Base-by-base conservation (phyloP, 108 stramenopile genomes). In the Nitzschia sp. region DNA sequence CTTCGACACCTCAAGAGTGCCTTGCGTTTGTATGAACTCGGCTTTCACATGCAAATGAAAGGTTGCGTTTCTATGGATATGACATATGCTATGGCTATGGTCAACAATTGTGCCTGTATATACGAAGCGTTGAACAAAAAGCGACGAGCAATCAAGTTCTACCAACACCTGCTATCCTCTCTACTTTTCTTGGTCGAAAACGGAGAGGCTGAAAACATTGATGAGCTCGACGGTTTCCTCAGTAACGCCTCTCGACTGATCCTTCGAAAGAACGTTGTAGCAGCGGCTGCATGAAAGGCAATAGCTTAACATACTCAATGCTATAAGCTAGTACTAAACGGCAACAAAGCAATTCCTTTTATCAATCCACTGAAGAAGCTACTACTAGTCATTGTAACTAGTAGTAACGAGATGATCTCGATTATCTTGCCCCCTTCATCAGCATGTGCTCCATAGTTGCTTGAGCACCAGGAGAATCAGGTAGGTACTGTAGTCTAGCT, bases 71-170 rank as follows among this genome's bases (percentile, higher is more conserved):
- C 16, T 8, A 44, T 61, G 35, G 35, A 36, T 17, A 61, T 41
- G 21, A 61, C 60, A 3, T 61, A 36, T 41, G 16, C 23, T 8
- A 25, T 61, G 38, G 60, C 60, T 2, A 61, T 61, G 38, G 36
- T 61, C 36, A 61, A 61, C 60, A 61, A 61, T 22, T 61, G 35
- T 9, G 60, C 60, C 8, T 8, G 29, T 19, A 61, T 61, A 8
- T 61, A 41, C 60, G 3, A 44, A 44, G 19, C 16, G 3, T 44
- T 61, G 34, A 35, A 61, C n/a, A 9, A 21, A 19, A 25, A 33
- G 41, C 16, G 38, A 16, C 5, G 29, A 61, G 60, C 60, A 28
- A 26, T 28, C 26, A 22, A 31, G 29, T 29, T 28, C 28, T 41
- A 17, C 28, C 28, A 36, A 16, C 60, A 61, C 5, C 17, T 61